These are phyloP conservation scores for Anthracocystis panici-leucophaei DNA, from an alignment of 1,284 basidiomycete species.

Conservation along the genomic window DNA sequence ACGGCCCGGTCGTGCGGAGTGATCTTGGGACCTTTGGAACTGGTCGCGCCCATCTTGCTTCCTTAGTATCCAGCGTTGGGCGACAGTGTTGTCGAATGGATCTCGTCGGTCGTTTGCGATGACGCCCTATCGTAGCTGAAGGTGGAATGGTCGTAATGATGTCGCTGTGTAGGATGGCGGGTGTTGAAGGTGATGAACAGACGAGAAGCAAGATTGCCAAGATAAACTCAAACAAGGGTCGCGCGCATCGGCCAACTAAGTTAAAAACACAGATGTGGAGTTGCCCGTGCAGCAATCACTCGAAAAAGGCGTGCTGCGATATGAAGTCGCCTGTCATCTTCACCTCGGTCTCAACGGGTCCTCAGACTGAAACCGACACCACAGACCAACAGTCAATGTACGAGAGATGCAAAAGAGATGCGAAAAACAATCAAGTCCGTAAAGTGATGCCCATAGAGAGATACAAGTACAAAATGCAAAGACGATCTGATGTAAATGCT, in stretches of 20 bases:
- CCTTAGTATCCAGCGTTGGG: not conserved
- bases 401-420: not conserved
- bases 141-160: not conserved
- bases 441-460: slow-evolving; percentile 21
- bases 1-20: slow-evolving; percentile 93
- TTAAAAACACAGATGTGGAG: slow-evolving; percentile 13
- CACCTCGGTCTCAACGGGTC: too few species aligned
- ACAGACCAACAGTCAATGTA: not conserved
- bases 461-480: slow-evolving; percentile 29
- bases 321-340: too few species aligned
- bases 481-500: slow-evolving; percentile 9
- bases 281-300: not conserved
- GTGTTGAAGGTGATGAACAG: slow-evolving; percentile 8
- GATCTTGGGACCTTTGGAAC: slow-evolving; percentile 75
- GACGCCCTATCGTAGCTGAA: too few species aligned
- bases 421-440: slow-evolving; percentile 18
- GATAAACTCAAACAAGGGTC: slow-evolving; percentile 5
- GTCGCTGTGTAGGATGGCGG: not conserved
- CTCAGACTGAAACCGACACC: not conserved
- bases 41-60: slow-evolving; percentile 53
- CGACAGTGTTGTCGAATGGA: not conserved
- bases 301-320: too few species aligned
- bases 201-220: too few species aligned
- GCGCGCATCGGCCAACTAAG: not conserved
- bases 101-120: too few species aligned